A percentile compares a stretch with the other conserved stretches of the same genome.
phyloP scores from a whole-genome alignment of 768 basidiomycete genomes.

The Mycena vulgaris region DNA sequence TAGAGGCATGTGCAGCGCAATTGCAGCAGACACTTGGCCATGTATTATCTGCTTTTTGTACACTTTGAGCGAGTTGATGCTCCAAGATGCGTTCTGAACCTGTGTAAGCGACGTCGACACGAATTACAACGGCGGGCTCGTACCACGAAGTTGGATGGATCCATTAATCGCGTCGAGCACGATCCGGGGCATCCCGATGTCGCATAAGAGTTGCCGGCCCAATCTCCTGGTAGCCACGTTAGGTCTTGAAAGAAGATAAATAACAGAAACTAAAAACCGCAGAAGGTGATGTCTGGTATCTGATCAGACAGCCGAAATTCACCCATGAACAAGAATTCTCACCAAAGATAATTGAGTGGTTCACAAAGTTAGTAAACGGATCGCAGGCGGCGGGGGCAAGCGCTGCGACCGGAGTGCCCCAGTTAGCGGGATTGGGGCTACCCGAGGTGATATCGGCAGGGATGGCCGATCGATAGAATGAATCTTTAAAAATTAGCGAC shows the following conservation, averaged over 20 bases:
- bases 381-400: slow-evolving; percentile 71
- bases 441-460: slow-evolving; percentile 76
- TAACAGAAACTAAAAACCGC: slow-evolving; percentile 61
- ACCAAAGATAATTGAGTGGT: slow-evolving; percentile 87
- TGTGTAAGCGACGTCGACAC: slow-evolving; percentile 13
- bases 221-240: slow-evolving; percentile 68
- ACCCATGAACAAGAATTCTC: slow-evolving; percentile 42
- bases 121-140: slow-evolving; percentile 41
- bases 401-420: slow-evolving; percentile 78
- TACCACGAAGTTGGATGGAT: slow-evolving; percentile 82
- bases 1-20: slow-evolving; percentile 4
- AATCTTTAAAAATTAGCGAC: slow-evolving; percentile 64
- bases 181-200: slow-evolving; percentile 84
- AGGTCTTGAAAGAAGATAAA: not conserved
- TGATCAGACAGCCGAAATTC: slow-evolving; percentile 33
- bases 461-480: slow-evolving; percentile 85
- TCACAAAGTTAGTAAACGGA: slow-evolving; percentile 70
- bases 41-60: slow-evolving; percentile 72
- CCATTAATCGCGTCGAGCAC: slow-evolving; percentile 72
- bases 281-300: slow-evolving; percentile 82
- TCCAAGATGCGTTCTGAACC: slow-evolving; percentile 83
- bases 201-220: slow-evolving; percentile 87
- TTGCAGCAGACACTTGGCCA: slow-evolving; percentile 49
- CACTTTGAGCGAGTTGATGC: slow-evolving; percentile 84
- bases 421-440: slow-evolving; percentile 74